Percentiles rank a stretch among this genome's conserved stretches.
Conservation (phyloP, 805 yeast genomes). For the Metschnikowia arizonensis region DNA sequence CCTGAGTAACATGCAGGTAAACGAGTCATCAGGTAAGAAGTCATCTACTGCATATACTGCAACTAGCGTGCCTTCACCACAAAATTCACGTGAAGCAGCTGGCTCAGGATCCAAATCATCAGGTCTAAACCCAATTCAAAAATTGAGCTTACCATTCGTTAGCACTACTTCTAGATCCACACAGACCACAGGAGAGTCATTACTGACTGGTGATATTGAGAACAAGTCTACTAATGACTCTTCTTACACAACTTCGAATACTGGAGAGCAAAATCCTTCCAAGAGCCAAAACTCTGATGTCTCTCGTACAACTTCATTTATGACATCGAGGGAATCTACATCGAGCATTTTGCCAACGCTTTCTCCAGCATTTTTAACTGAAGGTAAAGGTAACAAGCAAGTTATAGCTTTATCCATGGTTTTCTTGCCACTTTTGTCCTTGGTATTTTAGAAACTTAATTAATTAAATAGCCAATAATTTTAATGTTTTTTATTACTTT, state of each 20-base stretch:
- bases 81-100: not conserved
- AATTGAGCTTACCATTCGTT: not conserved
- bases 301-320: not conserved
- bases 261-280: not conserved
- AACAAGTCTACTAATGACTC: not conserved
- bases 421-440: not conserved
- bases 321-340: not conserved
- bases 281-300: not conserved
- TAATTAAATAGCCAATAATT: not conserved
- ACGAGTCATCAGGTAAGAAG: not conserved
- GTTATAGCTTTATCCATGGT: not conserved
- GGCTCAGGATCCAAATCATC: not conserved
- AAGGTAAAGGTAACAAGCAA: not conserved
- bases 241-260: not conserved
- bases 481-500: no score
- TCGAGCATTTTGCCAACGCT: not conserved
- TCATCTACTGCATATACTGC: not conserved
- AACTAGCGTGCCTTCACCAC: not conserved
- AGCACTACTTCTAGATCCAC: not conserved
- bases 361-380: not conserved
- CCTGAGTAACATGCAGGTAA: not conserved
- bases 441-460: not conserved
- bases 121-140: not conserved
- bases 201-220: not conserved
- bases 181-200: not conserved